Base-by-base conservation (phyloP, 495 filamentous ascomycete genomes). In the Xylaria grammica region DNA sequence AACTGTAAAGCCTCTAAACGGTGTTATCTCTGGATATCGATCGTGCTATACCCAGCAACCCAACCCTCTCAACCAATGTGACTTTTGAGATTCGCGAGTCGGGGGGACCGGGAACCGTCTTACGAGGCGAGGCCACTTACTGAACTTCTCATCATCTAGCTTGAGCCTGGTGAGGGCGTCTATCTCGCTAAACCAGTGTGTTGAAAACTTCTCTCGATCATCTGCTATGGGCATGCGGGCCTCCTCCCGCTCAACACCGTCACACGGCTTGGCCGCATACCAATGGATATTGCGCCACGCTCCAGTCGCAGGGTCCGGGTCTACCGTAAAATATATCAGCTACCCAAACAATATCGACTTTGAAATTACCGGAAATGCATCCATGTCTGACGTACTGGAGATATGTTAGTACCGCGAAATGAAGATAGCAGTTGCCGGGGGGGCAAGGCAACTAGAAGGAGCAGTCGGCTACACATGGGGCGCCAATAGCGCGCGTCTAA, bases 201-300 rank as follows among this genome's bases (percentile, higher is more conserved):
- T 72, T 34, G 69, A 58, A 50, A 74, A 74, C 62, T 74, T 74
- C 20, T 65, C 65, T 38, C 69, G 69, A 42, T 74, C 71, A 45
- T 64, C 62, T 17, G 15, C 20, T 55, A 63, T 17, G 44, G 62
- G 62, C 62, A 64, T 64, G 62, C 44, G 34, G 53, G 52, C 45
- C 36, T 65, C 55, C 42, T 72, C 65, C 42, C 67, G 67, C 24
- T 74, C 62, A 51, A 61, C 61, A 27, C 59, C 66, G 32, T 58
- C 63, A 19, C 61, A 30, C 26, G 72, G 72, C 46, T 72, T 66
- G 26, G 72, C 72, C 32, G 72, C 72, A 64, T 54, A 74, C 72
- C 72, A 74, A 60, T 74, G 69, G 52, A 72, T 72, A 53, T 74
- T 70, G 17, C 72, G 69, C 72, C 72, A 74, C 13, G 72, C 72